A percentile compares a stretch with the other conserved stretches of the same genome.
phyloP scores from a whole-genome alignment of 1,284 basidiomycete genomes.

The Sphaerobolus stellatus region DNA sequence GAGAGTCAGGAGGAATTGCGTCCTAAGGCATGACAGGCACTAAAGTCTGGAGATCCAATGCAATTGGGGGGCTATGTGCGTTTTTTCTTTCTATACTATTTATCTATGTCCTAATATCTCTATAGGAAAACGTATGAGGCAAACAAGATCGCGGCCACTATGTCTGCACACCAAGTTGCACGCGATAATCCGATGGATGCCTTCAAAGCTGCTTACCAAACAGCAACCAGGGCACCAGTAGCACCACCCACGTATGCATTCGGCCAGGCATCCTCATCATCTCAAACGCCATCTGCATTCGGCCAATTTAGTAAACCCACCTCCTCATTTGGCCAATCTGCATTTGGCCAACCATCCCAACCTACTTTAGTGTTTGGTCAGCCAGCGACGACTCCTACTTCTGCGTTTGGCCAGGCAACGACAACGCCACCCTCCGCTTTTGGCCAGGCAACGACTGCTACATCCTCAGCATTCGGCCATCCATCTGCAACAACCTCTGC shows the following conservation, averaged over 20 bases:
- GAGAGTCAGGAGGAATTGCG: constrained; percentile 81
- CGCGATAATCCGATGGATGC: constrained; percentile 45
- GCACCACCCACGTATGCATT: too few relatives aligned
- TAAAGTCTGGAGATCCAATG: constrained; percentile 46
- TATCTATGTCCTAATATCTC: constrained; percentile 6
- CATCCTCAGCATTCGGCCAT: background rate
- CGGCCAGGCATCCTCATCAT: constrained; percentile 14
- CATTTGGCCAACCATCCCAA: constrained; percentile 43
- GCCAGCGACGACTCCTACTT: constrained; percentile 23
- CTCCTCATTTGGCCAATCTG: constrained; percentile 21
- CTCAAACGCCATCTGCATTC: constrained; percentile 17
- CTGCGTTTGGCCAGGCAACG: constrained; percentile 29
- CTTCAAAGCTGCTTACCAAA: constrained; percentile 16
- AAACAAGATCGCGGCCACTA: constrained; percentile 41
- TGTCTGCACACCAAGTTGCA: constrained; percentile 45
- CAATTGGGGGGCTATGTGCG: constrained; percentile 68
- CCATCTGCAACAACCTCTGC: background rate
- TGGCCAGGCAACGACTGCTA: too few relatives aligned
- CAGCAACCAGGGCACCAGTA: constrained; percentile 19
- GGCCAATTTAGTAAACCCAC: too few relatives aligned
- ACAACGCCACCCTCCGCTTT: constrained; percentile 12
- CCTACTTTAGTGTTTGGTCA: constrained; percentile 39
- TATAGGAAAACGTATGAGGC: constrained; percentile 61
- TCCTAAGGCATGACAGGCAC: constrained; percentile 61
- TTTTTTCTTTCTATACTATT: constrained; percentile 15